These are phyloP conservation scores for Ascoidea rubescens DNA, from an alignment of 805 yeast species.

Conservation along the genomic window DNA sequence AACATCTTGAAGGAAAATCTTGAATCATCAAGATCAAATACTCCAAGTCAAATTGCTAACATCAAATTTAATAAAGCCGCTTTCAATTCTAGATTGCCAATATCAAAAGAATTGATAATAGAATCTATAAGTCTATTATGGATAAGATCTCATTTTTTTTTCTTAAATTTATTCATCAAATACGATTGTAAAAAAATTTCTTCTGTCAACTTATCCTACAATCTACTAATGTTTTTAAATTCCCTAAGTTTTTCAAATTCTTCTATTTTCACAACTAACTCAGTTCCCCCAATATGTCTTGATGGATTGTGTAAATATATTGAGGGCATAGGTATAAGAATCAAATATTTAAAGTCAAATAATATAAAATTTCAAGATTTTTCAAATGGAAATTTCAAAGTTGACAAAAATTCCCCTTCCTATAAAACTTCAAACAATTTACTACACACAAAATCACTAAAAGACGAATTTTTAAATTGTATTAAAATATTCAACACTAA, in stretches of 20 bases:
- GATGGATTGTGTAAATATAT: slow-evolving; percentile 73
- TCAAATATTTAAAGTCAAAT: slow-evolving; percentile 6
- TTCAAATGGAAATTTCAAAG: background rate
- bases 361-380: slow-evolving; percentile 5
- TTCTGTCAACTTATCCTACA: slow-evolving; percentile 60
- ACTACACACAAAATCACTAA: slow-evolving; percentile 27
- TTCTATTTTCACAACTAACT: slow-evolving; percentile 64
- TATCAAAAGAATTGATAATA: slow-evolving; percentile 65
- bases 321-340: slow-evolving; percentile 32
- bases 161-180: slow-evolving; percentile 61
- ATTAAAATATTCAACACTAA: slow-evolving; percentile 60
- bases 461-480: slow-evolving; percentile 66
- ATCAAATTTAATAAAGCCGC: slow-evolving; percentile 10
- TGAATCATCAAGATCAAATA: background rate
- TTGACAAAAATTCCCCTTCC: slow-evolving; percentile 4
- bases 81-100: slow-evolving; percentile 17
- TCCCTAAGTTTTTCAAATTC: slow-evolving; percentile 76
- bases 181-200: slow-evolving; percentile 81
- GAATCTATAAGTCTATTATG: slow-evolving; percentile 75
- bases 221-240: slow-evolving; percentile 56
- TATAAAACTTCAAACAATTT: slow-evolving; percentile 8
- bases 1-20: background rate
- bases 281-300: slow-evolving; percentile 85
- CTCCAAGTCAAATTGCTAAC: background rate
- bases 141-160: slow-evolving; percentile 69